phyloP scores from a whole-genome alignment of 2,329 filamentous ascomycete genomes.

The Atkinsonella texensis region DNA sequence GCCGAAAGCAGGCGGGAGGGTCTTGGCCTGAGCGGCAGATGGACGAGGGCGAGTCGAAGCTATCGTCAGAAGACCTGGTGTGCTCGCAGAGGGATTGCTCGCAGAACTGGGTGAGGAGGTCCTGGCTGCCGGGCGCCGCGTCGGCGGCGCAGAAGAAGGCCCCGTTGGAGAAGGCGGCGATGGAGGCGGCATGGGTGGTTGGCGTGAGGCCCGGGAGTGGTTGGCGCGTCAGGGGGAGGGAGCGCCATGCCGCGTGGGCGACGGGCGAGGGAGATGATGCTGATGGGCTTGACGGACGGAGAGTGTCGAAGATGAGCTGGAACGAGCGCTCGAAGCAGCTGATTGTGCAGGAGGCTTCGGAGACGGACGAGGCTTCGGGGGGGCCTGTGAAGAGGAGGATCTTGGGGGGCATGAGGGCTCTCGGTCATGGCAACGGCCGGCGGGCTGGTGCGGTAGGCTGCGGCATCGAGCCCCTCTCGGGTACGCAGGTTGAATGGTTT shows the following conservation, averaged over 20 bases:
- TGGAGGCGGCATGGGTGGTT: slow-evolving; percentile 23
- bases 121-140: slow-evolving; percentile 20
- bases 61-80: slow-evolving; percentile 28
- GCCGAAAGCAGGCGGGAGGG: slow-evolving; percentile 13
- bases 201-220: slow-evolving; percentile 42
- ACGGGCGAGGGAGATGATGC: neutral
- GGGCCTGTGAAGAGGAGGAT: slow-evolving; percentile 28
- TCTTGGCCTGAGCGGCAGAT: slow-evolving; percentile 7
- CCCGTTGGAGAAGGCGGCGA: slow-evolving; percentile 17
- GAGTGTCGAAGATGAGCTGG: slow-evolving; percentile 14
- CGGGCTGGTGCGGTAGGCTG: neutral
- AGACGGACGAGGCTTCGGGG: slow-evolving; percentile 19
- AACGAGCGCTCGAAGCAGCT: slow-evolving; percentile 15
- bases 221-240: slow-evolving; percentile 34
- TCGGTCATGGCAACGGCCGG: neutral
- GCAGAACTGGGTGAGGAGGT: slow-evolving; percentile 53
- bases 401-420: slow-evolving; percentile 10
- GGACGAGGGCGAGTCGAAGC: slow-evolving; percentile 14
- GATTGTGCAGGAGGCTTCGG: slow-evolving; percentile 19
- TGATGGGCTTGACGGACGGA: neutral
- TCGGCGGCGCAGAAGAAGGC: slow-evolving; percentile 38
- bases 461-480: no score
- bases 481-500: no score
- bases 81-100: slow-evolving; percentile 66
- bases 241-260: slow-evolving; percentile 37